Percentiles rank a stretch among this genome's conserved stretches.
These are phyloP conservation scores for Multifurca ochricompacta DNA, from an alignment of 768 basidiomycete genomes.

Conservation along the genomic window DNA sequence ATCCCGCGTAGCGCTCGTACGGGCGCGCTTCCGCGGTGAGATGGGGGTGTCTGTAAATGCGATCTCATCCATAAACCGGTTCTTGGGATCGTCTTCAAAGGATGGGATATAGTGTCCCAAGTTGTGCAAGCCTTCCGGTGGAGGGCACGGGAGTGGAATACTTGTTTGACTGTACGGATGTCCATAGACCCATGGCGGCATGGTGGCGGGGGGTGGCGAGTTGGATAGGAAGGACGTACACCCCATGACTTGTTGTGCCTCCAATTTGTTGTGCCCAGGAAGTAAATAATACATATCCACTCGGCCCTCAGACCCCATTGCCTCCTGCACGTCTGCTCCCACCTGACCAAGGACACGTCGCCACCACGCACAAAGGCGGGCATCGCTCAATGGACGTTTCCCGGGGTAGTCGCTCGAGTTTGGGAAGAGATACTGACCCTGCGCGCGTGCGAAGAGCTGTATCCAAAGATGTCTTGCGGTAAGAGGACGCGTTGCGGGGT, in stretches of 20 bases:
- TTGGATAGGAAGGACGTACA: constrained; percentile 25
- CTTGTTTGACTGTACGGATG: constrained; percentile 59
- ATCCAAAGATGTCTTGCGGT: constrained; percentile 9
- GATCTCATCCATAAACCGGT: constrained; percentile 88
- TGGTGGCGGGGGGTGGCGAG: constrained; percentile 12
- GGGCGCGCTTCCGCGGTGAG: constrained; percentile 48
- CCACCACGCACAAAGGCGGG: constrained; percentile 90
- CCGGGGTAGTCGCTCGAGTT: constrained; percentile 64
- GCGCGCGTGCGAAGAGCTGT: constrained; percentile 55
- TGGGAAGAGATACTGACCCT: constrained; percentile 90
- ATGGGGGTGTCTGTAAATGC: constrained; percentile 58
- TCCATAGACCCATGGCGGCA: constrained; percentile 58
- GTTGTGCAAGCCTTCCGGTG: constrained; percentile 33
- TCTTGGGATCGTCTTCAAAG: constrained; percentile 96
- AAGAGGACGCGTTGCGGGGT: constrained; percentile 27
- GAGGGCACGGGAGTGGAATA: constrained; percentile 42
- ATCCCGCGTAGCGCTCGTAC: constrained; percentile 24
- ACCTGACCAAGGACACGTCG: constrained; percentile 60
- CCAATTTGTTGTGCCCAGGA: constrained; percentile 60
- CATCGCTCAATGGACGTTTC: constrained; percentile 72
- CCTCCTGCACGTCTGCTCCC: constrained; percentile 31
- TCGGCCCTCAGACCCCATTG: constrained; percentile 24
- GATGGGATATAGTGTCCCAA: constrained; percentile 77
- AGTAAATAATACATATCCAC: constrained; percentile 52
- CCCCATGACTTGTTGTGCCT: constrained; percentile 55